These are phyloP conservation scores for Phaffia australis DNA, from an alignment of 768 basidiomycete genomes.

Conservation along the genomic window DNA sequence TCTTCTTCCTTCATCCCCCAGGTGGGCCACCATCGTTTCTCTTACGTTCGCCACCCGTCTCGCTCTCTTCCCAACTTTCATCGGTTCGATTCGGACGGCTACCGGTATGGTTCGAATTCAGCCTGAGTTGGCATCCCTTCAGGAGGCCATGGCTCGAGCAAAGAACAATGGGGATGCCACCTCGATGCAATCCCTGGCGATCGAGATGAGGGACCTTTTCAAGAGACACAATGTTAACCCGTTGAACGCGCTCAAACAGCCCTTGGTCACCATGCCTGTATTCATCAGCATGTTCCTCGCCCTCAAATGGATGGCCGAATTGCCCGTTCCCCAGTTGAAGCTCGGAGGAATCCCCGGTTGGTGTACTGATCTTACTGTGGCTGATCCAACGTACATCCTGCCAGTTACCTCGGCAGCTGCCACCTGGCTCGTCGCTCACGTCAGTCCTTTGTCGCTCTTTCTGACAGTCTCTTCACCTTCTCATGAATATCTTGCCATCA, in stretches of 20 bases:
- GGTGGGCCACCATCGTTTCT: conserved; percentile 71
- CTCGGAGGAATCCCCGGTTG: conserved; percentile 58
- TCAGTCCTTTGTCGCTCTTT: conserved; percentile 43
- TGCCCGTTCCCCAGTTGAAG: conserved; percentile 63
- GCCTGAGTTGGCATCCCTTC: conserved; percentile 49
- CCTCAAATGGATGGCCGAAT: conserved; percentile 55
- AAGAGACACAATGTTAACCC: conserved; percentile 57
- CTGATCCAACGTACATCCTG: conserved; percentile 67
- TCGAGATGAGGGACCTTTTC: conserved; percentile 49
- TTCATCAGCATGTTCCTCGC: conserved; percentile 76
- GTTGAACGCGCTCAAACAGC: conserved; percentile 46
- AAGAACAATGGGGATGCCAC: conserved; percentile 40
- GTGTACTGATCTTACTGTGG: conserved; percentile 62
- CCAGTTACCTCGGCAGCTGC: conserved; percentile 51
- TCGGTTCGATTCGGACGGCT: conserved; percentile 50
- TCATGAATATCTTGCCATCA: too few relatives aligned
- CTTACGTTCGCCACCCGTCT: conserved; percentile 55
- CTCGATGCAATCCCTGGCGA: conserved; percentile 42
- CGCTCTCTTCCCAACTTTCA: conserved; percentile 51
- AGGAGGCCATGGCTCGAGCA: conserved; percentile 46
- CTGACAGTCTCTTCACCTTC: neutral
- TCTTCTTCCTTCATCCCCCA: conserved; percentile 46
- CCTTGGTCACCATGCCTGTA: conserved; percentile 61
- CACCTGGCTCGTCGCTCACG: conserved; percentile 61
- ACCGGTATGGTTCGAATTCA: conserved; percentile 54